Evolutionary conservation across 2,329 filamentous ascomycete genomes (phyloP), one percentile per base, ranked within the genome.

Genomic region (Akanthomyces uredinophilus): DNA sequence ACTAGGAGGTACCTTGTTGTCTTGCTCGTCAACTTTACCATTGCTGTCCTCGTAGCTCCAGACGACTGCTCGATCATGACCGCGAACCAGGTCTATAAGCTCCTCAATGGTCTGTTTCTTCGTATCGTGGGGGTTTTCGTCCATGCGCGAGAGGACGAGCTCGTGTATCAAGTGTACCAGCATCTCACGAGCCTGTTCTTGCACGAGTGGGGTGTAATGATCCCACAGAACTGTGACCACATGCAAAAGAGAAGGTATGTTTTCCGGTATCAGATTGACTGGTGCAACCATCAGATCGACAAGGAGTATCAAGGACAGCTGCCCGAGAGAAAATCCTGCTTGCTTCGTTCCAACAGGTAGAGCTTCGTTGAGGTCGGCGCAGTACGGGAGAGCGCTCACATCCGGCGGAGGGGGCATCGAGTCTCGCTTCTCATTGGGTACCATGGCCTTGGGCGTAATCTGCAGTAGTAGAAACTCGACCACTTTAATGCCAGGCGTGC

Each of bases 131-230:
- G 81, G 82, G 7, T 87, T 83, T 53, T 91, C 86, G 61, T 96
- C 90, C 63, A 96, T 87, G 50, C 79, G 82, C 1, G 86, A 86
- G 32, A 97, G 92, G 43, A 99, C 92, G 7, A 98, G 81, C 73
- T 98, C 95, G 69, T 99, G 95, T 52, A 99, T 96, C 20, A 99
- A 83, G 77, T 99, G 95, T 2, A 99, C 93, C 18, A 99, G 84
- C 93, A 99, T 96, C 75, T 99, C 95, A 54, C 93, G 87, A 35
- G 96, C 93, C 74, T 99, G 94, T 67, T 98, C 95, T 73, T 98
- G 94, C 1, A 99, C 95, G 13, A 97, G 84, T 3, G 91, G 87
- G 1, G 91, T 96, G 70, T 99, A 97, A 70, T 98, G 94, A 72
- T 99, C 96, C 95, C 95, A 99, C 1, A 98, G 83, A 4, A 98